These are phyloP conservation scores for Zymoseptoria tritici DNA, from an alignment of 2,329 filamentous ascomycete genomes.

Conservation along the genomic window DNA sequence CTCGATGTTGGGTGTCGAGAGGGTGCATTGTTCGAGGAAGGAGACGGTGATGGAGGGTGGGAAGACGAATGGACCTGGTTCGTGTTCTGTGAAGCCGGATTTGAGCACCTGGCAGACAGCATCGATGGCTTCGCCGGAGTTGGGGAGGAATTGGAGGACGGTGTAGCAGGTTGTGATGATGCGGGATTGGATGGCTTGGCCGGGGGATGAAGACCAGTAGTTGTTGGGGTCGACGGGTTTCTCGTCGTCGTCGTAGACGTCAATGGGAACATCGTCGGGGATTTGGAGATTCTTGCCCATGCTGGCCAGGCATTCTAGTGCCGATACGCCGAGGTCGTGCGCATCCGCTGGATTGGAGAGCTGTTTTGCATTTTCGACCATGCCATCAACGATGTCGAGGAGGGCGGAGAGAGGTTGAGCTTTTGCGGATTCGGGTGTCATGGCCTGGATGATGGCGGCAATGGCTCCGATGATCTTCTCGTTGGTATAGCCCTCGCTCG, in stretches of 20 bases:
- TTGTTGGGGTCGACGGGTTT: conserved; percentile 21
- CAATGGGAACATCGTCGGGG: conserved; percentile 58
- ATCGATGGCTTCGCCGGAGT: conserved; percentile 62
- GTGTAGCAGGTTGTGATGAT: conserved; percentile 45
- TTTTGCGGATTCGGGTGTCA: conserved; percentile 51
- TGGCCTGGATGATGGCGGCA: conserved; percentile 66
- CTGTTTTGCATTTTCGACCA: conserved; percentile 43
- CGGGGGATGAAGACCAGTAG: conserved; percentile 46
- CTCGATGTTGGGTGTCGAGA: conserved; percentile 59
- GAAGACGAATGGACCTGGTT: conserved; percentile 71
- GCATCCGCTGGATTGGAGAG: conserved; percentile 33
- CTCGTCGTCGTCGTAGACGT: conserved; percentile 52
- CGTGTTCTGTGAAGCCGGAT: conserved; percentile 66
- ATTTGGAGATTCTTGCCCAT: conserved; percentile 67
- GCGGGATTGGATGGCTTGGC: conserved; percentile 44
- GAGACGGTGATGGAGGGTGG: conserved; percentile 57
- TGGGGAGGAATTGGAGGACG: conserved; percentile 48
- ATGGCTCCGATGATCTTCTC: conserved; percentile 69
- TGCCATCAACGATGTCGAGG: conserved; percentile 54
- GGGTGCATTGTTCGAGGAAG: conserved; percentile 48
- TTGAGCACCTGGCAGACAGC: conserved; percentile 64
- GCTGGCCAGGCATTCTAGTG: conserved; percentile 60
- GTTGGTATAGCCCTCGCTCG: conserved; percentile 61
- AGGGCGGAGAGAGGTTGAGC: conserved; percentile 50
- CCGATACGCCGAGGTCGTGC: conserved; percentile 41